These are phyloP conservation scores for Asterochloris sp. DNA, from an alignment of 139 green algal genomes.

Conservation along the genomic window DNA sequence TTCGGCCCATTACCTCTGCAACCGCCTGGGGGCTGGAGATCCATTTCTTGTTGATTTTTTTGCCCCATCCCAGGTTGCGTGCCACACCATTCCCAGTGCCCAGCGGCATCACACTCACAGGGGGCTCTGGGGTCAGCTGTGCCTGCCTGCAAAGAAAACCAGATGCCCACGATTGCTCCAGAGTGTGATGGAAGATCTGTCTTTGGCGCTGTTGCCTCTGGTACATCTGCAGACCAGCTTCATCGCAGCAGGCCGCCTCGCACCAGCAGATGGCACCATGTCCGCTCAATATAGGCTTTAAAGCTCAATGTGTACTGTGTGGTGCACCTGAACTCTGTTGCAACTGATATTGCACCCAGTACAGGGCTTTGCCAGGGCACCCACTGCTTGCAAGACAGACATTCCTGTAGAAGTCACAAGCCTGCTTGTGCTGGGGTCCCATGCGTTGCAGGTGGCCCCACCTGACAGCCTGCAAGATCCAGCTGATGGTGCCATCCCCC, in stretches of 20 bases:
- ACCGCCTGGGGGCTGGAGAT: background rate
- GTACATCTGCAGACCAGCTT: background rate
- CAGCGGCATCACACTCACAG: slow-evolving; percentile 22
- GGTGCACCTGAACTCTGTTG: no score
- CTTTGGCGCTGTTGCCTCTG: background rate
- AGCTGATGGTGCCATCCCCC: slow-evolving; percentile 21
- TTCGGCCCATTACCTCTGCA: slow-evolving; percentile 1
- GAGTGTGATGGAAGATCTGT: background rate
- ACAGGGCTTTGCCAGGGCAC: no score
- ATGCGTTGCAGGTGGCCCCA: background rate
- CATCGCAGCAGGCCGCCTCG: background rate
- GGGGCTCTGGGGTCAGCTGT: slow-evolving; percentile 6
- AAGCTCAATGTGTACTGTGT: background rate
- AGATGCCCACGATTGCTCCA: background rate
- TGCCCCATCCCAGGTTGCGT: slow-evolving; percentile 23
- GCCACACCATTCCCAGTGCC: slow-evolving; percentile 27
- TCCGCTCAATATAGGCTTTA: background rate
- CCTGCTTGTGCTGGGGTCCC: background rate
- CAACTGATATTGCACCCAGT: no score
- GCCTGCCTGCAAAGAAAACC: slow-evolving; percentile 4
- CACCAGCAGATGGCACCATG: background rate
- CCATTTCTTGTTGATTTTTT: background rate
- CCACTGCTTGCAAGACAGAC: no score
- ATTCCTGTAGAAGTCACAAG: no score
- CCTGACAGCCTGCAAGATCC: slow-evolving; percentile 14